Evolutionary conservation across 441 rosid species (phyloP).

Genomic region (Theobroma grandiflorum): DNA sequence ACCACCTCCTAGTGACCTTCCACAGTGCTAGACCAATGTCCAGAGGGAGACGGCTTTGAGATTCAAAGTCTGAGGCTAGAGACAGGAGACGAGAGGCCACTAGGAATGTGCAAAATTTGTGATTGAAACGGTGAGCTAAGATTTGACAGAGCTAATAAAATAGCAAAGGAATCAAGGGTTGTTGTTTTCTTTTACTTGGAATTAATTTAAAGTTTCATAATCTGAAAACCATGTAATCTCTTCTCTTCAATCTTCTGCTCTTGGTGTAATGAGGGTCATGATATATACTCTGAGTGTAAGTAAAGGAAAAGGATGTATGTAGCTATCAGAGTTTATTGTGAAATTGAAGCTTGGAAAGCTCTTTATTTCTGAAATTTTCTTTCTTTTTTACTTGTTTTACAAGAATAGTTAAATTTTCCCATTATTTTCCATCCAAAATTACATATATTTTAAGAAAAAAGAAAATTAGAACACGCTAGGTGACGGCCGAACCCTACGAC

Average conservation of each 20-base stretch:
- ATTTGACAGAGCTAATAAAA: background rate
- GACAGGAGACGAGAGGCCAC: slow-evolving; percentile 18
- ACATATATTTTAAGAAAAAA: background rate
- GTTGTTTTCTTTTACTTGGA: background rate
- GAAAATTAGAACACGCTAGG: slow-evolving; percentile 54
- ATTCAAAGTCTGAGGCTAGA: slow-evolving; percentile 29
- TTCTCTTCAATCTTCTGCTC: background rate
- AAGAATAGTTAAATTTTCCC: background rate
- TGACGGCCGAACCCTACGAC: slow-evolving; percentile 88
- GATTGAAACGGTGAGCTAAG: background rate
- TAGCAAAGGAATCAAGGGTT: background rate
- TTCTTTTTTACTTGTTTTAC: background rate
- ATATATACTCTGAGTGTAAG: background rate
- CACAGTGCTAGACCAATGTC: slow-evolving; percentile 46
- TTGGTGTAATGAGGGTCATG: background rate
- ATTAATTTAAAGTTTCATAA: background rate
- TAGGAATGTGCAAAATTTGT: slow-evolving; percentile 6
- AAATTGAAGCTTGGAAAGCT: background rate
- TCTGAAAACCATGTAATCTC: background rate
- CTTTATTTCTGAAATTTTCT: background rate
- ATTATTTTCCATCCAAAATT: background rate
- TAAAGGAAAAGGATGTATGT: background rate
- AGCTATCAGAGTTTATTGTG: slow-evolving; percentile 6
- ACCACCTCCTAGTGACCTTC: slow-evolving; percentile 64
- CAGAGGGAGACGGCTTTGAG: slow-evolving; percentile 24